phyloP scores from a whole-genome alignment of 768 basidiomycete genomes.

The Phylloporus sp. region DNA sequence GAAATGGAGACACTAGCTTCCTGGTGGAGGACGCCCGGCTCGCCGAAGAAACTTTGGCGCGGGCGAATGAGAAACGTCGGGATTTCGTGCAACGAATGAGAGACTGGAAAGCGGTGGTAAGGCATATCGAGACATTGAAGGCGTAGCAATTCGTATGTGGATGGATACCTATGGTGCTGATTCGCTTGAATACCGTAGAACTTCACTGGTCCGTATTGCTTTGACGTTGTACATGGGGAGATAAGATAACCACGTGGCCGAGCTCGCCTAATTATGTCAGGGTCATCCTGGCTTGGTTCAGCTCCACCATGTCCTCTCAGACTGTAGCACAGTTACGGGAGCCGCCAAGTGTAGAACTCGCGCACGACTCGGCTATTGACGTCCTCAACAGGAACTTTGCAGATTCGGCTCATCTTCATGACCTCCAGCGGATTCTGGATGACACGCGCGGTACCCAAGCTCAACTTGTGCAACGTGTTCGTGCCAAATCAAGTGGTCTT shows the following conservation, averaged over 20 bases:
- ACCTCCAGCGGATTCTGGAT: slow-evolving; percentile 40
- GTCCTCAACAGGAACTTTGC: slow-evolving; percentile 44
- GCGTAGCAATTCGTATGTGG: not conserved
- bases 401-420: slow-evolving; percentile 47
- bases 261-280: not conserved
- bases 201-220: too few species aligned
- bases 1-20: slow-evolving; percentile 46
- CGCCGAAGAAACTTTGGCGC: slow-evolving; percentile 33
- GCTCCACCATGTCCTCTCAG: slow-evolving; percentile 33
- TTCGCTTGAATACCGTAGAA: too few species aligned
- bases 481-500: slow-evolving; percentile 23
- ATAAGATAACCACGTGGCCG: slow-evolving; percentile 27
- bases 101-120: slow-evolving; percentile 58
- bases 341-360: slow-evolving; percentile 43
- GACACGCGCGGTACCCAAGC: slow-evolving; percentile 38
- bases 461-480: slow-evolving; percentile 43
- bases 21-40: slow-evolving; percentile 45
- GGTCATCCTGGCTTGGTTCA: not conserved
- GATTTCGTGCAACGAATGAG: slow-evolving; percentile 46
- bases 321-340: slow-evolving; percentile 46
- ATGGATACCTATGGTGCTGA: not conserved
- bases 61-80: slow-evolving; percentile 41
- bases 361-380: slow-evolving; percentile 30
- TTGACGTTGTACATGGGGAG: too few species aligned
- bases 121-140: slow-evolving; percentile 35